A percentile compares a stretch with the other conserved stretches of the same genome.
Conservation (phyloP, 2,329 filamentous ascomycete genomes). For the Penicillium oxalicum region DNA sequence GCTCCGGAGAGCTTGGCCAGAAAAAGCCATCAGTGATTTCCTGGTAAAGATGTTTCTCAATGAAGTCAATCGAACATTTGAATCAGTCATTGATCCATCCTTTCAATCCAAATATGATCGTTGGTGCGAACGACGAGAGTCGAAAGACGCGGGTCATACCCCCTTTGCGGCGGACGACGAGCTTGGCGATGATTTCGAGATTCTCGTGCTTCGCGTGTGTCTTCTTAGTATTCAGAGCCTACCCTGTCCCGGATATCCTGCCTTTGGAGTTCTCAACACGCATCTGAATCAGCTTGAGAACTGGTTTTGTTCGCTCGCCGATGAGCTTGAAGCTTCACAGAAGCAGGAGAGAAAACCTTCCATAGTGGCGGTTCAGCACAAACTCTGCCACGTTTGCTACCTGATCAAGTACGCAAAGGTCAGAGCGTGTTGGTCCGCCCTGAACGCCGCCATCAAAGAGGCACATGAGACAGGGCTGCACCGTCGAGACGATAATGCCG, state of each 20-base stretch:
- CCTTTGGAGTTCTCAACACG: slow-evolving; percentile 5
- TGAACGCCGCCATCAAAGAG: slow-evolving; percentile 11
- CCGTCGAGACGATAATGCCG: slow-evolving; percentile 6
- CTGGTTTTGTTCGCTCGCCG: slow-evolving; percentile 9
- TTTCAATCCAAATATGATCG: slow-evolving; percentile 10
- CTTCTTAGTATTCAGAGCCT: slow-evolving; percentile 13
- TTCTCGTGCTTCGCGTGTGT: slow-evolving; percentile 14
- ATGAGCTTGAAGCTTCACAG: slow-evolving; percentile 10
- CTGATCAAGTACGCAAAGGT: slow-evolving; percentile 10
- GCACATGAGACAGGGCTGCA: slow-evolving; percentile 14
- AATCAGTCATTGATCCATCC: slow-evolving; percentile 7
- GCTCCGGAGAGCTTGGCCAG: slow-evolving; percentile 8
- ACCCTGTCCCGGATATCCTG: slow-evolving; percentile 11
- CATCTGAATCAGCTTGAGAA: slow-evolving; percentile 6
- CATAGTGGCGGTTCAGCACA: slow-evolving; percentile 11
- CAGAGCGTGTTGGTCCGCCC: slow-evolving; percentile 10
- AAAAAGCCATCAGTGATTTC: slow-evolving; percentile 11
- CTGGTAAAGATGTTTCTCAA: slow-evolving; percentile 11
- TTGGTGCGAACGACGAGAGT: slow-evolving; percentile 12
- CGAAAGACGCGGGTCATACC: background rate
- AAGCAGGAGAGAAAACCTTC: slow-evolving; percentile 6
- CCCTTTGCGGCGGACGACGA: slow-evolving; percentile 9
- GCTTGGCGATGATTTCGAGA: slow-evolving; percentile 10
- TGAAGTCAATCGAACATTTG: slow-evolving; percentile 11
- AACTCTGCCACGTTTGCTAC: slow-evolving; percentile 13